Evolutionary conservation across 1,284 basidiomycete genomes (phyloP), one percentile per base, ranked within the genome.

Genomic region (Cryptococcus sp.): DNA sequence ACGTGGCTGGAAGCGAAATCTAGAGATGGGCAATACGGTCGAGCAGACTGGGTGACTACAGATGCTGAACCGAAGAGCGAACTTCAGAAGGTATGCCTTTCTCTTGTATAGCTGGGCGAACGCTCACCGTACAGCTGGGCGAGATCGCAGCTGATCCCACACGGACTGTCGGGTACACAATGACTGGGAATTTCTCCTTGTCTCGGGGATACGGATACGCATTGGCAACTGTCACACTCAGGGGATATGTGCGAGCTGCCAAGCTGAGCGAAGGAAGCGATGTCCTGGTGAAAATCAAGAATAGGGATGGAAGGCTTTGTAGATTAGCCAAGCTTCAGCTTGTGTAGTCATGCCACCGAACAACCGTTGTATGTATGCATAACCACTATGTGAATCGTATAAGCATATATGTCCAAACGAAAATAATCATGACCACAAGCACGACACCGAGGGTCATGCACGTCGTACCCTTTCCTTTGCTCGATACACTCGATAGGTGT

Each of bases 141-240:
- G 76, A 79, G 50, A 59, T 67, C 10, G 62, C 71, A 11, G 74
- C 81, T 10, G 61, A 73, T 2, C 61, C 76, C 37, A 72, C 76
- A 1, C 63, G 74, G 0, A 78, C 87, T 19, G 82, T 92, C 45
- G 91, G 91, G 1, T 88, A 87, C 61, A 79, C 91, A 4, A 86
- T 87, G 0, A 84, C 85, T 0, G 90, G 90, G 1, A 84, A 84
- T 56, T 86, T 82, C 64, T 91, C 88, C 0, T 78, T 94, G 2
- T 81, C 83, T 0, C 79, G 84, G 19, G 89, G 91, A 0, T 74
- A 80, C 48, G 88, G 87, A 0, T 82, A 83, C 62, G 89, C 82
- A 0, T 78, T 92, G 7, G 91, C 83, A 4, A 82, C 83, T 0
- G 74, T 93, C 10, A 77, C 86, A 0, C 66, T 91, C 4, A 61